Percentiles rank a stretch among this genome's conserved stretches.
These are phyloP conservation scores for Kodamaea suecica DNA, from an alignment of 1,139 yeast species.

Conservation along the genomic window DNA sequence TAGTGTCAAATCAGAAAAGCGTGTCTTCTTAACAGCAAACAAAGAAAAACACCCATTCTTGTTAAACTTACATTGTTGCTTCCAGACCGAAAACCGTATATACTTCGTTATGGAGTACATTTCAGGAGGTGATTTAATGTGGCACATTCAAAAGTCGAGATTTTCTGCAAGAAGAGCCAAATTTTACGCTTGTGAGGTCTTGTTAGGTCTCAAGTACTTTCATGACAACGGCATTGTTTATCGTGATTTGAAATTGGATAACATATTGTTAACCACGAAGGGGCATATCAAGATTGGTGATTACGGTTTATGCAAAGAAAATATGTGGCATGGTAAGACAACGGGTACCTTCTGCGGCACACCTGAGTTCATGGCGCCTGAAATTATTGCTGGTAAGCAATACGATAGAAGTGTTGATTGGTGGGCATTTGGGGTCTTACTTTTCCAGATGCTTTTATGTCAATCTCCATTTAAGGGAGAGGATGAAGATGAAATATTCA, in stretches of 20 bases:
- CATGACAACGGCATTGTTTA: slow-evolving; percentile 95
- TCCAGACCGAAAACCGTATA: slow-evolving; percentile 95
- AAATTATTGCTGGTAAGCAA: slow-evolving; percentile 85
- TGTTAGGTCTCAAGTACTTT: slow-evolving; percentile 84
- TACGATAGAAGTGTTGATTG: slow-evolving; percentile 95
- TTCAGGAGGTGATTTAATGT: slow-evolving; percentile 98
- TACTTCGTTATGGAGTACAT: slow-evolving; percentile 98
- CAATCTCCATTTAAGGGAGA: slow-evolving; percentile 98
- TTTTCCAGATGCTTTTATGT: slow-evolving; percentile 93
- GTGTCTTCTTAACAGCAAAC: slow-evolving; percentile 88
- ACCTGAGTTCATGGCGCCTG: slow-evolving; percentile 99
- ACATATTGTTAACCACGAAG: slow-evolving; percentile 77
- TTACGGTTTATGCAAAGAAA: slow-evolving; percentile 94
- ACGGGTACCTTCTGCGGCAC: slow-evolving; percentile 98
- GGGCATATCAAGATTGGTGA: slow-evolving; percentile 99
- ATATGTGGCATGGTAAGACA: slow-evolving; percentile 87
- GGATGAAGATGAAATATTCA: slow-evolving; percentile 96
- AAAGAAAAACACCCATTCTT: slow-evolving; percentile 89
- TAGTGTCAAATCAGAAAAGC: slow-evolving; percentile 88
- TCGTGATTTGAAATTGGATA: slow-evolving; percentile 94
- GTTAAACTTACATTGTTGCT: slow-evolving; percentile 87
- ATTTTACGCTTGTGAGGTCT: slow-evolving; percentile 94
- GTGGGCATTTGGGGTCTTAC: slow-evolving; percentile 99
- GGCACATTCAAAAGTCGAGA: slow-evolving; percentile 94
- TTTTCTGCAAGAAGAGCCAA: slow-evolving; percentile 90